Percentiles rank a stretch among this genome's conserved stretches.
Conservation (phyloP, 108 stramenopile genomes). For the Pinguiococcus pyrenoidosus region DNA sequence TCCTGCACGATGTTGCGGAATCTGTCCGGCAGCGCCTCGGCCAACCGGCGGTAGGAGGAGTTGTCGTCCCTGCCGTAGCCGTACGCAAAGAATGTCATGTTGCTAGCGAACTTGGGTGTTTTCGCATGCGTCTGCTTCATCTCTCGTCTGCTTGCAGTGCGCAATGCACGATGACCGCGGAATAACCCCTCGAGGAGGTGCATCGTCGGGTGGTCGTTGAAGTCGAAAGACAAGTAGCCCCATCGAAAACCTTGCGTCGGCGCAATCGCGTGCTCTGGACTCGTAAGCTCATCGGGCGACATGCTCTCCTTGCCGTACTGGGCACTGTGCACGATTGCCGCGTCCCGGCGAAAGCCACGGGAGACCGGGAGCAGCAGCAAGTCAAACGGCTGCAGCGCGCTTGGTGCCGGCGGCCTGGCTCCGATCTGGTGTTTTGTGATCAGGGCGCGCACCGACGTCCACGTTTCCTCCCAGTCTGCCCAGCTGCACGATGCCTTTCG, state of each 20-base stretch:
- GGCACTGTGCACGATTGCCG: not conserved
- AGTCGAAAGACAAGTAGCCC: constrained; percentile 39
- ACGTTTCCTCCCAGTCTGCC: constrained; percentile 13
- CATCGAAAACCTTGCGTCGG: too few species aligned
- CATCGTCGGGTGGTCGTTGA: constrained; percentile 42
- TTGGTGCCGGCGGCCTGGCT: constrained; percentile 3
- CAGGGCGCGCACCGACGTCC: not conserved
- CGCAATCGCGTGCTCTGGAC: too few species aligned
- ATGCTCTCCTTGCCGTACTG: not conserved
- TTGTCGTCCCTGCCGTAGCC: constrained; percentile 10
- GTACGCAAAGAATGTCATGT: too few species aligned
- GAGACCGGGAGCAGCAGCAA: not conserved
- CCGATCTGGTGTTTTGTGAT: constrained; percentile 4
- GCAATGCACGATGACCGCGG: too few species aligned
- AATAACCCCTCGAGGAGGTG: constrained; percentile 41
- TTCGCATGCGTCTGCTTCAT: too few species aligned
- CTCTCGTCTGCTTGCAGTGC: too few species aligned
- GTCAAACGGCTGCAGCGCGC: constrained; percentile 5
- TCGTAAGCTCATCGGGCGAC: not conserved
- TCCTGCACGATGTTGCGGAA: constrained; percentile 12
- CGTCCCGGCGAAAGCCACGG: not conserved
- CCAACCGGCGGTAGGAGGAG: constrained; percentile 1
- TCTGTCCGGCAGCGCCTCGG: constrained; percentile 8
- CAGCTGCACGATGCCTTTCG: constrained; percentile 22
- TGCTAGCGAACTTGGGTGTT: too few species aligned